Evolutionary conservation across 371 early-diverging fungal genomes (phyloP).

Genomic region (Apophysomyces trapeziformis): DNA sequence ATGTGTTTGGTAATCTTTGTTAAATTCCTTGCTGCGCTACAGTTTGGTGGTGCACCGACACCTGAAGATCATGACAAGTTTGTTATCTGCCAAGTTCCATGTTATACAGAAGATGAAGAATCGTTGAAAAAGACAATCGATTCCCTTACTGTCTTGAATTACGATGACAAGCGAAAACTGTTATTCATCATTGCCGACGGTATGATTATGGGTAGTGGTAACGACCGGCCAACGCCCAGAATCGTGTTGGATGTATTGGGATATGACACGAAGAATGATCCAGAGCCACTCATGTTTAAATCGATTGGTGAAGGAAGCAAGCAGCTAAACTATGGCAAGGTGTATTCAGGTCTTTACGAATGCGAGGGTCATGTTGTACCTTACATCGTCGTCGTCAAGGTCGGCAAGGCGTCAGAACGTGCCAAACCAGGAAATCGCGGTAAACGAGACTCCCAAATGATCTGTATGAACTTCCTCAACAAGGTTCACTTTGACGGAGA

Average conservation of each 20-base stretch:
- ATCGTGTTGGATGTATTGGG: conserved; percentile 94
- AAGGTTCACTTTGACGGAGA: conserved; percentile 92
- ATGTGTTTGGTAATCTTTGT: conserved; percentile 80
- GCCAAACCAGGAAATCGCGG: conserved; percentile 95
- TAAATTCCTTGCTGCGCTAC: conserved; percentile 91
- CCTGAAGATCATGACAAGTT: conserved; percentile 91
- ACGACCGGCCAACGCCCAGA: conserved; percentile 95
- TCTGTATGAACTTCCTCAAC: conserved; percentile 97
- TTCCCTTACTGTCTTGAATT: conserved; percentile 83
- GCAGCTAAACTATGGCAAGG: conserved; percentile 94
- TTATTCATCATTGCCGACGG: conserved; percentile 89
- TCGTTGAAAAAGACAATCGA: conserved; percentile 92
- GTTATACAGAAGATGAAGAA: conserved; percentile 97
- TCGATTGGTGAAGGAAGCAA: conserved; percentile 87
- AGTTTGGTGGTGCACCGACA: conserved; percentile 72
- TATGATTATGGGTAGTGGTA: conserved; percentile 93
- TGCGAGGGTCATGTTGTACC: conserved; percentile 86
- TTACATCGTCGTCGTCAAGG: conserved; percentile 93
- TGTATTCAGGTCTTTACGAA: conserved; percentile 96
- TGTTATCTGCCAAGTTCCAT: conserved; percentile 92
- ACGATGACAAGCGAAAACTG: conserved; percentile 93
- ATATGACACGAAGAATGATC: conserved; percentile 79
- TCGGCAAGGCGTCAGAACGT: conserved; percentile 77
- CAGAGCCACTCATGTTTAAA: conserved; percentile 88
- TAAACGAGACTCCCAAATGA: conserved; percentile 98